Evolutionary conservation across 78 protist genomes (phyloP), one percentile per base, ranked within the genome.

Genomic region (Speleostelium caveatum): DNA sequence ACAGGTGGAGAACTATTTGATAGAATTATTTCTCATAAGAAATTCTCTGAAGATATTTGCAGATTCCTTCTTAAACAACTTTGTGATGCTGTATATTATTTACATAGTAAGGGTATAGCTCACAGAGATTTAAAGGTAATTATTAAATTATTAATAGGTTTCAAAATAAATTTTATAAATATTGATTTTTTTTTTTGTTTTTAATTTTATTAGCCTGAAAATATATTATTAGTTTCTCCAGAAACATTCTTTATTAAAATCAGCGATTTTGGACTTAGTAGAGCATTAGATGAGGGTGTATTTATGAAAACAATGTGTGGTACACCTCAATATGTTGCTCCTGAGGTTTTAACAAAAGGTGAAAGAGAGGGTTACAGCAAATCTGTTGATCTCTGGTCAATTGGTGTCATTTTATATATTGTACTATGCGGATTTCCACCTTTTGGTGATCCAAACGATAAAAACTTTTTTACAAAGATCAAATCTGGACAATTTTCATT

Each of bases 1-100:
- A 92, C 87, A 28, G 95, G 95, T 32, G 95, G 95, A 0, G 95
- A 92, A 39, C 56, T 92, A 39, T 92, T 92, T 72, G 95, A 92
- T 75, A 75, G 38, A 33, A 92, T 92, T 60, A 66, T 85, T 10
- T 22, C 49, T 42, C 75, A 92, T 55, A 68, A 53, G 30, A 80
- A 80, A 41, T 92, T 78, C 32, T n/a, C 88, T 26, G 95, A 92
- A 12, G 51, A 61, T n/a, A 73, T 41, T 26, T 49, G 83, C 26
- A 32, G 90, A 67, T 76, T 61, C 30, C 33, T 92, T 32, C 59
- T 75, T 59, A 55, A 65, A 53, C 87, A 92, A 53, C 38, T 80
- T 10, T 85, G 89, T 69, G 75, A 74, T 73, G 90, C 95, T 12
- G 86, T 92, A 2, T 22, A 51, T 22, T 92, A 92, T 62, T 51